phyloP scores from a whole-genome alignment of 495 filamentous ascomycete genomes.

The Xylaria venustula region DNA sequence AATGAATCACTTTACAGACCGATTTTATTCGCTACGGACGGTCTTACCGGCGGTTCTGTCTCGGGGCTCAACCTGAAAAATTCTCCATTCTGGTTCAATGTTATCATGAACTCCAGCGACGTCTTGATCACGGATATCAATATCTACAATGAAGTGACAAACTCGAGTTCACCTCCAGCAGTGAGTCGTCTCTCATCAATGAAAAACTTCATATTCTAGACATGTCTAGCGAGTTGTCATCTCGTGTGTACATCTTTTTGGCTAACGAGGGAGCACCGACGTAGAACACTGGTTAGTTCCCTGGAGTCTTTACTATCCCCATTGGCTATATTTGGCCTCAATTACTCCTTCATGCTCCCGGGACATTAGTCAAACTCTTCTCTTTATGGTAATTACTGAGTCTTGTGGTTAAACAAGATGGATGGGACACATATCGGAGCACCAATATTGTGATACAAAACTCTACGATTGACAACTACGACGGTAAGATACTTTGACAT shows the following conservation, averaged over 20 bases:
- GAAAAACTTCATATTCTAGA: too few relatives aligned
- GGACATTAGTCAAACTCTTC: too few relatives aligned
- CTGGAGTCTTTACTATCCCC: too few relatives aligned
- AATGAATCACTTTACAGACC: slow-evolving; percentile 58
- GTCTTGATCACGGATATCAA: slow-evolving; percentile 63
- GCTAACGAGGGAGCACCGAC: too few relatives aligned
- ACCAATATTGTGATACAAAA: slow-evolving; percentile 63
- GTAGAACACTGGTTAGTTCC: too few relatives aligned
- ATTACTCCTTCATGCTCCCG: too few relatives aligned
- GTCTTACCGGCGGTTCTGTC: slow-evolving; percentile 55
- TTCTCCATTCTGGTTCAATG: slow-evolving; percentile 62
- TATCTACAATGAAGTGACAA: slow-evolving; percentile 52
- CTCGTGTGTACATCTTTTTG: too few relatives aligned
- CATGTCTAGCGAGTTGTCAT: too few relatives aligned
- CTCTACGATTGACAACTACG: slow-evolving; percentile 65
- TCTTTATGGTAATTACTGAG: too few relatives aligned
- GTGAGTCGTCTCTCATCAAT: slow-evolving; percentile 19
- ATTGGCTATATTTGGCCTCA: too few relatives aligned
- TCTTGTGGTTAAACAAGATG: too few relatives aligned
- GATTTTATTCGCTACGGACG: slow-evolving; percentile 59
- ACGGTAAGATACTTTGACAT: slow-evolving; percentile 39
- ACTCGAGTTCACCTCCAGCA: slow-evolving; percentile 22
- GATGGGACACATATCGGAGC: slow-evolving; percentile 65
- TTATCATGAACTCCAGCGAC: slow-evolving; percentile 62
- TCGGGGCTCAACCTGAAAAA: slow-evolving; percentile 58